Evolutionary conservation across 2,329 filamentous ascomycete species (phyloP).

Genomic region (Grosmannia huntii): DNA sequence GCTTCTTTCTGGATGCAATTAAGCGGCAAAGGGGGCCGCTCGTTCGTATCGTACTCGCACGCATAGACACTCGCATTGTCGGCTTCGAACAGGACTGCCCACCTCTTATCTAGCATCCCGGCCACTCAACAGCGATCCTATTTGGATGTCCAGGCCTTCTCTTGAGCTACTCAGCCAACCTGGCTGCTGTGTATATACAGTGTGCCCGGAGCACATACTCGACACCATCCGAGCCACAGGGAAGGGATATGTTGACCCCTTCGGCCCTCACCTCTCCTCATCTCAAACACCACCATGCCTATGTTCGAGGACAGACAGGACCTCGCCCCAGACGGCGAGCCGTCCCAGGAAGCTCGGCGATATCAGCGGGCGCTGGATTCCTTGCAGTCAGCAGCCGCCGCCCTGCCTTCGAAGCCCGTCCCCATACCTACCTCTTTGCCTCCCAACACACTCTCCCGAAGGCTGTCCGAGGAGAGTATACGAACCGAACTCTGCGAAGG

Average conservation of each 20-base stretch:
- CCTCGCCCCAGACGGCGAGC: constrained; percentile 13
- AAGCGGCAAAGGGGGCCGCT: not conserved
- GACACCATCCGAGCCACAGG: not conserved
- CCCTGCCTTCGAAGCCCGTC: constrained; percentile 12
- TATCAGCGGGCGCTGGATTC: not conserved
- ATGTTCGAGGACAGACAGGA: constrained; percentile 43
- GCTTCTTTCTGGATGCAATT: too few relatives aligned
- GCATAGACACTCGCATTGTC: not conserved
- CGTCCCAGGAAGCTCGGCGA: constrained; percentile 5
- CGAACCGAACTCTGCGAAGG: constrained; percentile 49
- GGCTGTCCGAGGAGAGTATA: constrained; percentile 46
- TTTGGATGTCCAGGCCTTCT: not conserved
- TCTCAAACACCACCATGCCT: constrained; percentile 30
- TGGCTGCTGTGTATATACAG: not conserved
- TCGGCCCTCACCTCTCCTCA: not conserved
- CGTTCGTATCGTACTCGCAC: too few relatives aligned
- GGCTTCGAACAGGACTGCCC: not conserved
- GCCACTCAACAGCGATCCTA: not conserved
- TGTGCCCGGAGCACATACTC: not conserved
- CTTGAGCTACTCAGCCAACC: not conserved
- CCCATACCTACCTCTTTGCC: constrained; percentile 9
- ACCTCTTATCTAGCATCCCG: not conserved
- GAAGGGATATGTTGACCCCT: not conserved
- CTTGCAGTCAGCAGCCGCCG: not conserved
- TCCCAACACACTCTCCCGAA: constrained; percentile 17